phyloP scores from a whole-genome alignment of 305 asterid species.

The Solanum chacoense region DNA sequence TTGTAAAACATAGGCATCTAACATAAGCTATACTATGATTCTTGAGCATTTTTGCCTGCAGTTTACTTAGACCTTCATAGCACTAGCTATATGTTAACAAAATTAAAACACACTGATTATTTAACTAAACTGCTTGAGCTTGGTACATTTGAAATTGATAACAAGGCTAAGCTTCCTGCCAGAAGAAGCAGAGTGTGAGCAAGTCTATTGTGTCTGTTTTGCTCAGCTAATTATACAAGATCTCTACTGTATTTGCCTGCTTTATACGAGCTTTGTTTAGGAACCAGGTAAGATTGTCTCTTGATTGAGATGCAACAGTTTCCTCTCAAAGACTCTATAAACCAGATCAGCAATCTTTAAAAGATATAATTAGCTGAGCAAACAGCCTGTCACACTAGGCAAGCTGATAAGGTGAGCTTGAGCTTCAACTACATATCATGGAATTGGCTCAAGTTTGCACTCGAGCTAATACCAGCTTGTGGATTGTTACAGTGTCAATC shows the following conservation, averaged over 20 bases:
- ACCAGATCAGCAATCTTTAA: neutral
- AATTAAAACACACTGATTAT: neutral
- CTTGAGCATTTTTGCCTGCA: conserved; percentile 2
- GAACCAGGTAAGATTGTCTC: conserved; percentile 14
- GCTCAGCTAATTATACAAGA: conserved; percentile 39
- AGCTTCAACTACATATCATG: conserved; percentile 15
- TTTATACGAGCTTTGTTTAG: conserved; percentile 16
- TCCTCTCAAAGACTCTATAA: conserved; percentile 2
- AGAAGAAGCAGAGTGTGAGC: conserved; percentile 24
- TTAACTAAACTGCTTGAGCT: conserved; percentile 12
- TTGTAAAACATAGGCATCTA: neutral
- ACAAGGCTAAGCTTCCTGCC: conserved; percentile 20
- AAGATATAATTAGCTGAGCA: conserved; percentile 34
- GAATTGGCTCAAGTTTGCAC: conserved; percentile 14
- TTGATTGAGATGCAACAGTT: conserved; percentile 18
- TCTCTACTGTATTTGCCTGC: conserved; percentile 8
- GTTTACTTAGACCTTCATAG: neutral
- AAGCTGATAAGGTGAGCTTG: conserved; percentile 29
- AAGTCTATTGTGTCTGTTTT: conserved; percentile 21
- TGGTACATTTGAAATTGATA: conserved; percentile 12
- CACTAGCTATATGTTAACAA: neutral
- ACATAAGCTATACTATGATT: neutral
- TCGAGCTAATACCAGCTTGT: conserved; percentile 10
- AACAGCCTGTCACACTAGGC: conserved; percentile 23
- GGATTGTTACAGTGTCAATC: conserved; percentile 11